Evolutionary conservation across 2,329 filamentous ascomycete genomes (phyloP).

Genomic region (Trichoderma harzianum): DNA sequence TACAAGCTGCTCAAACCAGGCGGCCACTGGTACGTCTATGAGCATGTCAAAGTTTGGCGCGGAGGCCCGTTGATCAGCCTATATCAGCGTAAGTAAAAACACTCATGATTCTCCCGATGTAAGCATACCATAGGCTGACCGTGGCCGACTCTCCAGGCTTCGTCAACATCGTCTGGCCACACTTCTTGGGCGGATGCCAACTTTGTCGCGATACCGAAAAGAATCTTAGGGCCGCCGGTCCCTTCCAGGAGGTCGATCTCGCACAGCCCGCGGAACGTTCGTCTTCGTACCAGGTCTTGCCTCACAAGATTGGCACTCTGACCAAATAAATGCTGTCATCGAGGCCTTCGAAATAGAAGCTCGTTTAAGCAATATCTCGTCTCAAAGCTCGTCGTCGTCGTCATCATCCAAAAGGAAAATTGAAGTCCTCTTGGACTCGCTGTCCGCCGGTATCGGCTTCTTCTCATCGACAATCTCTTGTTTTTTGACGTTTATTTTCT

Average conservation of each 20-base stretch:
- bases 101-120: neutral
- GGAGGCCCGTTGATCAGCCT: constrained; percentile 39
- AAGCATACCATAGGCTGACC: neutral
- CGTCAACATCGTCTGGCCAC: constrained; percentile 52
- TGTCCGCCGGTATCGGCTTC: constrained; percentile 23
- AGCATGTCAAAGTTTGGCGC: constrained; percentile 50
- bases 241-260: constrained; percentile 50
- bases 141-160: constrained; percentile 35
- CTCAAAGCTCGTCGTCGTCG: constrained; percentile 38
- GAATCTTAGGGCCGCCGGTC: constrained; percentile 46
- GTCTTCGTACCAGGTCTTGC: constrained; percentile 42
- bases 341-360: neutral
- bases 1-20: constrained; percentile 59
- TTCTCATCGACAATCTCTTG: constrained; percentile 18
- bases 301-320: constrained; percentile 50
- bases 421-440: constrained; percentile 29
- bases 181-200: constrained; percentile 49
- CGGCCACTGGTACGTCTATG: constrained; percentile 60
- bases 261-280: constrained; percentile 36
- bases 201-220: constrained; percentile 48
- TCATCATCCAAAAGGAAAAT: constrained; percentile 40
- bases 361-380: neutral
- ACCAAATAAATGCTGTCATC: constrained; percentile 41
- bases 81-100: constrained; percentile 49
- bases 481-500: constrained; percentile 22